Conservation (phyloP, 108 stramenopile genomes). For the Cylindrotheca fusiformis region DNA sequence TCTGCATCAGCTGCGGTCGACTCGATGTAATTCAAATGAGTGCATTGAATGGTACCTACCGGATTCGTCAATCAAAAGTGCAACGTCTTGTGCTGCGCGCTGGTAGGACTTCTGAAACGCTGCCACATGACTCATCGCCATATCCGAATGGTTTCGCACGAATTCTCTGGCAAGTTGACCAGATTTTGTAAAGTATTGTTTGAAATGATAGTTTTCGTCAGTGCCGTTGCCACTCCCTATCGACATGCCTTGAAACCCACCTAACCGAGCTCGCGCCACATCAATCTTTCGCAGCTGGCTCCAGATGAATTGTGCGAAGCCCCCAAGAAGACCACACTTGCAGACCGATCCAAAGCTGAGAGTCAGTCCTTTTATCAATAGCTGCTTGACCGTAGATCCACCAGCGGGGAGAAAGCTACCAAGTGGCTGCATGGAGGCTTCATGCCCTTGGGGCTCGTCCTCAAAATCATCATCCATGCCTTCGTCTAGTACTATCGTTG, state of each 20-base stretch:
- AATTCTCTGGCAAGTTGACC: slow-evolving; percentile 50
- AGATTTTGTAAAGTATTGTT: slow-evolving; percentile 17
- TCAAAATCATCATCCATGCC: slow-evolving; percentile 73
- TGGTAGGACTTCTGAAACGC: slow-evolving; percentile 79
- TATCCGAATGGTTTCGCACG: slow-evolving; percentile 74
- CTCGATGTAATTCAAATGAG: background rate
- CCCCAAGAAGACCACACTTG: slow-evolving; percentile 79
- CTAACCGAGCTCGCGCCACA: slow-evolving; percentile 37
- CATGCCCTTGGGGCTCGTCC: slow-evolving; percentile 49
- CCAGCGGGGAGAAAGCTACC: background rate
- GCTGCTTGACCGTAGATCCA: slow-evolving; percentile 57
- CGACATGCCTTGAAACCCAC: slow-evolving; percentile 68
- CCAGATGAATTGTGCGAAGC: slow-evolving; percentile 81
- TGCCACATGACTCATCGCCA: slow-evolving; percentile 82
- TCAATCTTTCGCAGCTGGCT: slow-evolving; percentile 69
- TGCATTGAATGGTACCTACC: slow-evolving; percentile 32
- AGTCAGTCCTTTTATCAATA: slow-evolving; percentile 51
- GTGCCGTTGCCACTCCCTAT: slow-evolving; percentile 29
- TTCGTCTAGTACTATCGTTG: slow-evolving; percentile 54
- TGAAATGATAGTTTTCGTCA: slow-evolving; percentile 5
- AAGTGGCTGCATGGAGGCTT: background rate
- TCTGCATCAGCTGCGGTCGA: background rate
- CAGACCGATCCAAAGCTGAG: slow-evolving; percentile 80
- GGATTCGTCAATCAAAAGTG: slow-evolving; percentile 65
- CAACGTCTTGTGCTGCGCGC: slow-evolving; percentile 76